phyloP scores from a whole-genome alignment of 1,284 basidiomycete genomes.

The Irpex sp. region DNA sequence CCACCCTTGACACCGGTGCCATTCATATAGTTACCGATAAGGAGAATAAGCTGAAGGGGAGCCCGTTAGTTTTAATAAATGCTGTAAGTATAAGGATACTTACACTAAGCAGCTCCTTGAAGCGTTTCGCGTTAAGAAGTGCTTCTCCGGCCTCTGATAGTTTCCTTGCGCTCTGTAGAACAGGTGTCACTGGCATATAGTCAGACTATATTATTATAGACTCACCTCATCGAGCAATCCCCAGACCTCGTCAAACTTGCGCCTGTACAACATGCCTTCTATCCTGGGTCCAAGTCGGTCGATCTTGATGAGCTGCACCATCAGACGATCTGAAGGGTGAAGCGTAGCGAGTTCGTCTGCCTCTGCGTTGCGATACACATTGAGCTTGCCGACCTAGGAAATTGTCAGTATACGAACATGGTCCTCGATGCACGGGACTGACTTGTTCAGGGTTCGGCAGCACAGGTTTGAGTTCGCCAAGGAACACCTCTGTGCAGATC shows the following conservation, averaged over 20 bases:
- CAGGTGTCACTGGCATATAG: conserved; percentile 10
- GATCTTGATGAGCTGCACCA: conserved; percentile 97
- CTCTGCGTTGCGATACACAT: conserved; percentile 85
- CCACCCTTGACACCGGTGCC: conserved; percentile 96
- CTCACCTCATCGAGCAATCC: conserved; percentile 66
- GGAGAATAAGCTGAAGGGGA: conserved; percentile 72
- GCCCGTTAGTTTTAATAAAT: conserved; percentile 14
- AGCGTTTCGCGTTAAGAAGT: conserved; percentile 73
- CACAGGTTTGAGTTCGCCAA: conserved; percentile 83
- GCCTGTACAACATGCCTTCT: conserved; percentile 91
- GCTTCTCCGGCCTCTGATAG: conserved; percentile 78
- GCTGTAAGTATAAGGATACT: conserved; percentile 23
- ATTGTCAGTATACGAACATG: conserved; percentile 11
- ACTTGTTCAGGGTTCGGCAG: conserved; percentile 90
- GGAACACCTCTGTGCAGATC: conserved; percentile 83
- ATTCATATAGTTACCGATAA: conserved; percentile 98
- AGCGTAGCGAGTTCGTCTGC: conserved; percentile 86
- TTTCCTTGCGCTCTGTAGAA: conserved; percentile 67
- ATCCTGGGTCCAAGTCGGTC: conserved; percentile 89
- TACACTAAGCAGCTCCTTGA: conserved; percentile 86
- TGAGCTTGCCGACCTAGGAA: conserved; percentile 81
- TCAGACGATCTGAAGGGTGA: conserved; percentile 93
- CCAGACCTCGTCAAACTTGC: conserved; percentile 82
- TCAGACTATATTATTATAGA: conserved; percentile 10
- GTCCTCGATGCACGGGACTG: conserved; percentile 17